These are phyloP conservation scores for Pseudogymnoascus verrucosus DNA, from an alignment of 2,329 filamentous ascomycete species.

Conservation along the genomic window DNA sequence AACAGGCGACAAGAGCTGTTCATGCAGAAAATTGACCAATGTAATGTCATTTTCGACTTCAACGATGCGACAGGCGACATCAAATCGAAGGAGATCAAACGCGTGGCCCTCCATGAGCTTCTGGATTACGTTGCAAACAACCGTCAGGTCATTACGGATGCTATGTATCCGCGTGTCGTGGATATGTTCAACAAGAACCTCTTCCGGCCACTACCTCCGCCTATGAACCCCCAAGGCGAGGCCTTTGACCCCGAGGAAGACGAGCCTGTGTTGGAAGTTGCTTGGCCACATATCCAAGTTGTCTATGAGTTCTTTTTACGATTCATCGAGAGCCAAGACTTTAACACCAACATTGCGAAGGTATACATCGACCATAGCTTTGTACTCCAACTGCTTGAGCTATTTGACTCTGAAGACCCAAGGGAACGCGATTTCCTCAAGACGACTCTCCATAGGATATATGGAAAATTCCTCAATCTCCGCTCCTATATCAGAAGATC, in stretches of 20 bases:
- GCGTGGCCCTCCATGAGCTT: slow-evolving; percentile 87
- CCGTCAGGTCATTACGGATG: slow-evolving; percentile 93
- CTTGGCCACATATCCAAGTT: slow-evolving; percentile 98
- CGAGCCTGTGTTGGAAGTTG: slow-evolving; percentile 93
- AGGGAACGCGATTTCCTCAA: slow-evolving; percentile 95
- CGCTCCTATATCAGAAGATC: slow-evolving; percentile 95
- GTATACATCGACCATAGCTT: slow-evolving; percentile 98
- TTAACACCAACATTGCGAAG: slow-evolving; percentile 99
- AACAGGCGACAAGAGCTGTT: slow-evolving; percentile 93
- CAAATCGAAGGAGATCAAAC: slow-evolving; percentile 99
- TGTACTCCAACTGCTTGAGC: slow-evolving; percentile 88
- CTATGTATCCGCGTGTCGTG: slow-evolving; percentile 96
- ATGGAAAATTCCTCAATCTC: slow-evolving; percentile 96
- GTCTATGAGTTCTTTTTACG: slow-evolving; percentile 99
- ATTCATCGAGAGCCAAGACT: slow-evolving; percentile 98
- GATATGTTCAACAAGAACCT: slow-evolving; percentile 99
- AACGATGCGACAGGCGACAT: slow-evolving; percentile 97
- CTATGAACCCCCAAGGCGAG: slow-evolving; percentile 95
- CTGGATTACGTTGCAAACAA: slow-evolving; percentile 99
- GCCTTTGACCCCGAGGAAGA: slow-evolving; percentile 98
- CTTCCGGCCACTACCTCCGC: slow-evolving; percentile 92
- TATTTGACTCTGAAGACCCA: slow-evolving; percentile 97
- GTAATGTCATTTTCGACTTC: slow-evolving; percentile 99
- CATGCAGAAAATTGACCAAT: slow-evolving; percentile 99
- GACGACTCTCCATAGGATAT: slow-evolving; percentile 94